phyloP scores from a whole-genome alignment of 371 early-diverging fungal genomes.

The Mucor mucedo region DNA sequence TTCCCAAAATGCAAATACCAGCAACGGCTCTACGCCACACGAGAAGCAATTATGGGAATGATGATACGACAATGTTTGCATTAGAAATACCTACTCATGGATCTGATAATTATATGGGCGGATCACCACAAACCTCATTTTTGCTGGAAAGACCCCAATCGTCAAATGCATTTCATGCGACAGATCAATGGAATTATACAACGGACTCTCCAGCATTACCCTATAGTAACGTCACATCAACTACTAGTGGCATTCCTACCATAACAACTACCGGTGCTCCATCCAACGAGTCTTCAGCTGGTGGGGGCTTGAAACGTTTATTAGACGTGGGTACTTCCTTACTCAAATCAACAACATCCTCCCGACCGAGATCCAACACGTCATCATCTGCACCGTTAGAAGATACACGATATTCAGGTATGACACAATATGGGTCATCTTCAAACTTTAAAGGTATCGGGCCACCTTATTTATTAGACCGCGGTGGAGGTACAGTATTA shows the following conservation, averaged over 20 bases:
- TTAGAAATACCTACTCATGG: constrained; percentile 40
- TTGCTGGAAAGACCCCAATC: constrained; percentile 11
- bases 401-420: constrained; percentile 19
- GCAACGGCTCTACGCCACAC: constrained; percentile 46
- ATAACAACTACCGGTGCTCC: constrained; percentile 3
- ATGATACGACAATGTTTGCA: constrained; percentile 43
- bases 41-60: constrained; percentile 41
- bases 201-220: constrained; percentile 6
- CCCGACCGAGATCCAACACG: constrained; percentile 43
- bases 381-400: constrained; percentile 42
- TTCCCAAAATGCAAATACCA: constrained; percentile 55
- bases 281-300: not conserved
- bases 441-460: constrained; percentile 1
- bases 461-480: constrained; percentile 29
- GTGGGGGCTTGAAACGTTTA: constrained; percentile 39
- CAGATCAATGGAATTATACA: not conserved
- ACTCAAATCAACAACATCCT: constrained; percentile 30
- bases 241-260: constrained; percentile 3
- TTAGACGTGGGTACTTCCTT: constrained; percentile 49
- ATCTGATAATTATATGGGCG: constrained; percentile 18
- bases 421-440: not conserved
- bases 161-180: not conserved
- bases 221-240: not conserved
- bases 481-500: constrained; percentile 48
- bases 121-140: constrained; percentile 14